phyloP scores from a whole-genome alignment of 2,329 filamentous ascomycete genomes.

The Paracorniculantispora psalliotae region DNA sequence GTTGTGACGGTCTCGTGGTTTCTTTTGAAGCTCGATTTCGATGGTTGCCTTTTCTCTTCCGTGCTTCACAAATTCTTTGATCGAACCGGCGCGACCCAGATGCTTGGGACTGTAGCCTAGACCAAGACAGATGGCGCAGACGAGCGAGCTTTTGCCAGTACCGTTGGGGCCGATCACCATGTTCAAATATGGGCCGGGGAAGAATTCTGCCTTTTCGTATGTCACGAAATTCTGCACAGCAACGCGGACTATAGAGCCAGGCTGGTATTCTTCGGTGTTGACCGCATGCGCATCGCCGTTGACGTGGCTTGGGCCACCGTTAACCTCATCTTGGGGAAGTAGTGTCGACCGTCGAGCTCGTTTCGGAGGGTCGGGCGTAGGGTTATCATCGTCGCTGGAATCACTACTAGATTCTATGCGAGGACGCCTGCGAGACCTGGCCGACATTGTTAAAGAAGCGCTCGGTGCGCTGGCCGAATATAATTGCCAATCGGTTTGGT shows the following conservation, averaged over 20 bases:
- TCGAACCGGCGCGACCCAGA: slow-evolving; percentile 77
- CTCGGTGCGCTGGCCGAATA: not conserved
- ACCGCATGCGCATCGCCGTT: slow-evolving; percentile 16
- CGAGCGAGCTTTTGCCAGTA: slow-evolving; percentile 93
- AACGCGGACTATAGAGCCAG: slow-evolving; percentile 85
- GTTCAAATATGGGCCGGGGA: slow-evolving; percentile 86
- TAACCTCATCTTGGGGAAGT: not conserved
- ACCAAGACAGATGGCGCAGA: slow-evolving; percentile 93
- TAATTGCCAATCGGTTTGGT: not conserved
- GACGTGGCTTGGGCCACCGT: slow-evolving; percentile 6
- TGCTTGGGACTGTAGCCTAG: slow-evolving; percentile 78
- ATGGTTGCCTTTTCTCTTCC: slow-evolving; percentile 72
- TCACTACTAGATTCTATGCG: slow-evolving; percentile 38
- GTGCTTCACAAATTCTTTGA: slow-evolving; percentile 91
- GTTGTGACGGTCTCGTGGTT: slow-evolving; percentile 56
- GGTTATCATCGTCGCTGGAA: slow-evolving; percentile 27
- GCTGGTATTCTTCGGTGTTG: slow-evolving; percentile 44
- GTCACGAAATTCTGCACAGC: slow-evolving; percentile 88
- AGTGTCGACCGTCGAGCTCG: slow-evolving; percentile 28
- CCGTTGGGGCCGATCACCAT: slow-evolving; percentile 99
- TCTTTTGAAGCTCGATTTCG: slow-evolving; percentile 81
- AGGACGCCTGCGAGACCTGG: slow-evolving; percentile 36
- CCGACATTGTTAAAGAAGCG: slow-evolving; percentile 22
- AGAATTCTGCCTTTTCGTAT: slow-evolving; percentile 87
- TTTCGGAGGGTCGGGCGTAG: slow-evolving; percentile 29